A percentile compares a stretch with the other conserved stretches of the same genome.
phyloP scores from a whole-genome alignment of 192 early-diverging fungal genomes.

The Dimargaris cristalligena region DNA sequence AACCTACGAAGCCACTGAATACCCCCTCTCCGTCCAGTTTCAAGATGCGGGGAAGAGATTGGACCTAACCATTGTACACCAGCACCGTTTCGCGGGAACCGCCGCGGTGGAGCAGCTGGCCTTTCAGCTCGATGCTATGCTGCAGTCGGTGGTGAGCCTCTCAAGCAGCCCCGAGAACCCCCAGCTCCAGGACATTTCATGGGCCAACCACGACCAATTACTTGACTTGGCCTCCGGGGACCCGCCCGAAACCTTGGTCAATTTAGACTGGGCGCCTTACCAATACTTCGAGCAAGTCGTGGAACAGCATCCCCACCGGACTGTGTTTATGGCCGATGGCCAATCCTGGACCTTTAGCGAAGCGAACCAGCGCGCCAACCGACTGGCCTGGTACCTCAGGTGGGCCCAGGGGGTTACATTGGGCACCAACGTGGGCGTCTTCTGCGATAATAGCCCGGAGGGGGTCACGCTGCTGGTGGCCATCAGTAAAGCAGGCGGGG shows the following conservation, averaged over 20 bases:
- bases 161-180: background rate
- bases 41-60: background rate
- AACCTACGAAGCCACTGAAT: background rate
- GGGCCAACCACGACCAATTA: background rate
- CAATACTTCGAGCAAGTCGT: background rate
- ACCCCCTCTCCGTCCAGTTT: background rate
- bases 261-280: background rate
- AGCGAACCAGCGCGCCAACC: background rate
- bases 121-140: background rate
- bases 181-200: background rate
- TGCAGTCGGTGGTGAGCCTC: background rate
- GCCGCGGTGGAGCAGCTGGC: background rate
- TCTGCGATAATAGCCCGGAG: background rate
- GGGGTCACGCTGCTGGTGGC: background rate
- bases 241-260: background rate
- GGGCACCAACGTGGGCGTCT: background rate
- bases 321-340: background rate
- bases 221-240: background rate
- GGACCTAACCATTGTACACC: background rate
- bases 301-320: background rate
- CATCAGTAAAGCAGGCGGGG: background rate
- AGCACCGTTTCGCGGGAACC: background rate
- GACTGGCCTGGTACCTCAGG: background rate
- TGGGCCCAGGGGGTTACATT: background rate
- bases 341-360: background rate